These are phyloP conservation scores for Carex myosuroides DNA, from an alignment of 176 grass and related monocot genomes.

Conservation along the genomic window DNA sequence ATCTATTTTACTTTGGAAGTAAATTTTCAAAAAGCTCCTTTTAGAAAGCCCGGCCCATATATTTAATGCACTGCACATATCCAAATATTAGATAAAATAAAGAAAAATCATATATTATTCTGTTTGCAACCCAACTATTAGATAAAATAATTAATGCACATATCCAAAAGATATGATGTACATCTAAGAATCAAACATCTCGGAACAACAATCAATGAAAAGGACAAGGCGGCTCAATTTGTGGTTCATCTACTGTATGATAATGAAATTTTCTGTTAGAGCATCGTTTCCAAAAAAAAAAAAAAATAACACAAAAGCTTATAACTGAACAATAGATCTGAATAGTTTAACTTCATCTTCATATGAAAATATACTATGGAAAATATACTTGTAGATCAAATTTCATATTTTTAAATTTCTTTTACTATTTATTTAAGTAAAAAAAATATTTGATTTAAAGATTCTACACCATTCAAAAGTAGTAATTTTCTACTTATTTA, in stretches of 20 bases:
- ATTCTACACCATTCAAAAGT: too few species aligned
- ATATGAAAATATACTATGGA: too few species aligned
- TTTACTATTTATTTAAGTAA: too few species aligned
- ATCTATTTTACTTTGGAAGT: background rate
- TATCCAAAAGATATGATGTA: background rate
- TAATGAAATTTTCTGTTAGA: background rate
- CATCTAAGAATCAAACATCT: background rate
- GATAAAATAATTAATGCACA: background rate
- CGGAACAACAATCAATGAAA: background rate
- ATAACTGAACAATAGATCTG: background rate
- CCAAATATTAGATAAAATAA: background rate
- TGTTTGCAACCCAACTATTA: background rate
- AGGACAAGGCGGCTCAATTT: background rate
- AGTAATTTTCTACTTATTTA: too few species aligned
- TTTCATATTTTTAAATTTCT: too few species aligned
- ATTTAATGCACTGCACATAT: too few species aligned
- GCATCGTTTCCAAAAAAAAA: constrained; percentile 2
- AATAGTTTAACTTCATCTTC: too few species aligned
- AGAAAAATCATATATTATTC: background rate
- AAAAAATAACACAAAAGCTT: constrained; percentile 9
- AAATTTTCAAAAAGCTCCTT: background rate
- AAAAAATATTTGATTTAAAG: too few species aligned
- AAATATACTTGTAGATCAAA: too few species aligned
- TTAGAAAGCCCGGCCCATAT: background rate
- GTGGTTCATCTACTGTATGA: background rate